phyloP scores from a whole-genome alignment of 257 asterid genomes.

The Lycium barbarum region DNA sequence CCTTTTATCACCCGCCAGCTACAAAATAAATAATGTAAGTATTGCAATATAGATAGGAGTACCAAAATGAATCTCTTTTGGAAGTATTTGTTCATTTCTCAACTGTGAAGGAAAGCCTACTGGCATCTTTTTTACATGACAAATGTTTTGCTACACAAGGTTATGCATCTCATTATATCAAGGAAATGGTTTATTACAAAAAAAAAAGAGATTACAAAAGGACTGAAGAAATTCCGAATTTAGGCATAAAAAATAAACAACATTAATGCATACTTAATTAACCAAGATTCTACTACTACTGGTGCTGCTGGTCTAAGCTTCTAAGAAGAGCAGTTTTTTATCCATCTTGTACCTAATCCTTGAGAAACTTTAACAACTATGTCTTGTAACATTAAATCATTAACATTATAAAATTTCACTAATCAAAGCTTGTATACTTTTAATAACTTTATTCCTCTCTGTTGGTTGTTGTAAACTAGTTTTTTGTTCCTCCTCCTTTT shows the following conservation, averaged over 20 bases:
- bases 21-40: no score
- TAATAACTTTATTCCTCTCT: slow-evolving; percentile 61
- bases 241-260: neutral
- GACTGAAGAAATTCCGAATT: neutral
- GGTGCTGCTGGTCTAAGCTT: slow-evolving; percentile 36
- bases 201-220: no score
- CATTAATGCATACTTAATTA: no score
- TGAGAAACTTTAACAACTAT: slow-evolving; percentile 59
- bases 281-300: no score
- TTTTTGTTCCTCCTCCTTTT: neutral
- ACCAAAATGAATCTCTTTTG: no score
- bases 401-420: slow-evolving; percentile 42
- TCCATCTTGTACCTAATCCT: slow-evolving; percentile 43
- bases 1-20: no score
- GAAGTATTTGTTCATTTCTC: no score
- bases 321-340: slow-evolving; percentile 55
- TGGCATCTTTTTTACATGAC: neutral
- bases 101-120: no score
- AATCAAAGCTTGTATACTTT: slow-evolving; percentile 63
- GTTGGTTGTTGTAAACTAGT: slow-evolving; percentile 12
- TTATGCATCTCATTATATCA: neutral
- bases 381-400: slow-evolving; percentile 72
- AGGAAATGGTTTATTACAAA: no score
- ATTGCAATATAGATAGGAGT: no score
- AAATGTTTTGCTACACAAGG: neutral